Evolutionary conservation across 345 rosid species (phyloP).

Genomic region (Bruguiera parviflora): DNA sequence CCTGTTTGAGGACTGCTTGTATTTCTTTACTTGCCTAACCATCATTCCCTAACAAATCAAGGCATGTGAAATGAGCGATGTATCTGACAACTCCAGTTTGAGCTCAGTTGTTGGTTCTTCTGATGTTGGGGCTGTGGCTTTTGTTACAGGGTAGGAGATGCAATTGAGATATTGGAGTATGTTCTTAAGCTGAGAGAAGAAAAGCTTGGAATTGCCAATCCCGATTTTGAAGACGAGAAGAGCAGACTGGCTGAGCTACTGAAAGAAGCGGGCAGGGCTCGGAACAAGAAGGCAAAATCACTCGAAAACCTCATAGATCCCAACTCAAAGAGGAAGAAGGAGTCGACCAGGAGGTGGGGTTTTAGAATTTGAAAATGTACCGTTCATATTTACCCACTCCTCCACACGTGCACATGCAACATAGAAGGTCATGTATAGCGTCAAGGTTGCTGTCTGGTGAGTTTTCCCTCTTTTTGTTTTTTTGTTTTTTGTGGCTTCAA

Average conservation of each 20-base stretch:
- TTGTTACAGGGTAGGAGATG: constrained; percentile 81
- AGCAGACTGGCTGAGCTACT: constrained; percentile 84
- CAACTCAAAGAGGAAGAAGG: constrained; percentile 68
- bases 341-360: constrained; percentile 72
- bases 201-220: constrained; percentile 95
- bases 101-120: not conserved
- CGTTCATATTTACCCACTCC: constrained; percentile 18
- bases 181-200: constrained; percentile 93
- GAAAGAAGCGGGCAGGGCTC: constrained; percentile 90
- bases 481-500: constrained; percentile 15
- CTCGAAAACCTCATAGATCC: constrained; percentile 91
- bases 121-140: not conserved
- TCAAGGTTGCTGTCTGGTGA: constrained; percentile 36
- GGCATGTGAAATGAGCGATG: not conserved
- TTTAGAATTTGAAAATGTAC: constrained; percentile 55
- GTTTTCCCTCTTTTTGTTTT: not conserved
- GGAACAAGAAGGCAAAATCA: constrained; percentile 86
- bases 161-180: constrained; percentile 87
- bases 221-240: constrained; percentile 97
- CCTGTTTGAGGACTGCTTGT: no score
- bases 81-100: not conserved
- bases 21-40: no score
- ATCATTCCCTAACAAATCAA: not conserved
- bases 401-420: constrained; percentile 41
- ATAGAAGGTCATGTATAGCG: constrained; percentile 57